Conservation (phyloP, 345 rosid species). For the Eucalyptus pauciflora region DNA sequence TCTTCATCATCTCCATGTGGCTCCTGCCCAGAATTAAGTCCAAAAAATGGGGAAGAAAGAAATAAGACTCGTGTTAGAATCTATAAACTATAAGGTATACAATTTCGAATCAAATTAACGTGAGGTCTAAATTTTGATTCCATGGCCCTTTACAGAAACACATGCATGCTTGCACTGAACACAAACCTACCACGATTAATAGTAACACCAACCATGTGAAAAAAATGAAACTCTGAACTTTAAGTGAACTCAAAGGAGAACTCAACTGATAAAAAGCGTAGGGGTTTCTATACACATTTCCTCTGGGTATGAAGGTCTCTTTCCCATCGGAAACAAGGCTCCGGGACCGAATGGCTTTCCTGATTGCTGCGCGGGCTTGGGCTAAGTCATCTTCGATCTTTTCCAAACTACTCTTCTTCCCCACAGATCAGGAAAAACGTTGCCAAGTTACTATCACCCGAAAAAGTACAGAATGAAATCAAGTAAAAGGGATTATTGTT, state of each 20-base stretch:
- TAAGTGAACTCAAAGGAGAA: neutral
- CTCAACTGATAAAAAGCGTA: constrained; percentile 45
- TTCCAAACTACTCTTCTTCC: constrained; percentile 8
- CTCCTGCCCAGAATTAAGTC: constrained; percentile 18
- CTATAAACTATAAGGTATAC: neutral
- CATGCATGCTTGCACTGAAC: neutral
- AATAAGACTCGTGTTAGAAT: neutral
- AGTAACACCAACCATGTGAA: neutral
- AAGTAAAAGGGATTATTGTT: neutral
- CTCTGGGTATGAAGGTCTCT: constrained; percentile 30
- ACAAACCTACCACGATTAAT: neutral
- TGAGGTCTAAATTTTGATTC: no score
- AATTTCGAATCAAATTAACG: no score
- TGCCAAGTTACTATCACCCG: neutral
- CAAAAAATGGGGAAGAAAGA: neutral
- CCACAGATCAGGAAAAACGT: neutral
- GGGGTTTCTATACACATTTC: constrained; percentile 34
- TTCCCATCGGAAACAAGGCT: constrained; percentile 18
- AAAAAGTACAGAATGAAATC: neutral
- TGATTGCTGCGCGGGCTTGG: constrained; percentile 36
- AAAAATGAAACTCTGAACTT: neutral
- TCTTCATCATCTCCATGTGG: constrained; percentile 35
- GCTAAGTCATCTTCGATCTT: constrained; percentile 30
- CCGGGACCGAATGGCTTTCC: constrained; percentile 18
- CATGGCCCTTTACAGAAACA: neutral